These are phyloP conservation scores for Coprinopsis marcescibilis DNA, from an alignment of 768 basidiomycete genomes.

Conservation along the genomic window DNA sequence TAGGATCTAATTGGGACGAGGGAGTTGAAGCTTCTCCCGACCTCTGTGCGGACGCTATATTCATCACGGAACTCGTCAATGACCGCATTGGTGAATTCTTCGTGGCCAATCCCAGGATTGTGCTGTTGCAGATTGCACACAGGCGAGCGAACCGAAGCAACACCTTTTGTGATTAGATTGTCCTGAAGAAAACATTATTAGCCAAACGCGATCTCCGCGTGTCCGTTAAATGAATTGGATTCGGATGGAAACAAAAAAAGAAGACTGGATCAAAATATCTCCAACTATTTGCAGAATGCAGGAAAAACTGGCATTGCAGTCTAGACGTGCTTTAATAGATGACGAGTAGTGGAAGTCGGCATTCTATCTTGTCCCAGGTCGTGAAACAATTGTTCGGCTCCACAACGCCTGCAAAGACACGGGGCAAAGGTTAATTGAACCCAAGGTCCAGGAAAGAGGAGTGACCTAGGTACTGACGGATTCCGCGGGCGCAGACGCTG, in stretches of 20 bases:
- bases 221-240: too few species aligned
- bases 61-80: constrained; percentile 58
- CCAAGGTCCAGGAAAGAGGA: too few species aligned
- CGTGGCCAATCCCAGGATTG: constrained; percentile 50
- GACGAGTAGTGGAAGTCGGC: too few species aligned
- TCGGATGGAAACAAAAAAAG: not conserved
- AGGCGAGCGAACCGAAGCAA: constrained; percentile 88
- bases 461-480: too few species aligned
- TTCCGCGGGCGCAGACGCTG: too few species aligned
- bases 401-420: too few species aligned
- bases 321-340: too few species aligned
- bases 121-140: constrained; percentile 76
- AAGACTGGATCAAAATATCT: too few species aligned
- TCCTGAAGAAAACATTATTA: constrained; percentile 37
- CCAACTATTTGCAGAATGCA: too few species aligned
- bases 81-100: constrained; percentile 65
- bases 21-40: constrained; percentile 13
- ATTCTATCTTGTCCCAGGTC: too few species aligned
- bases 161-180: constrained; percentile 77
- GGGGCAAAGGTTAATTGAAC: too few species aligned
- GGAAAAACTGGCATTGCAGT: not conserved
- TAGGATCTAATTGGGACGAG: not conserved
- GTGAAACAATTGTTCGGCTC: too few species aligned
- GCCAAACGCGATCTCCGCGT: not conserved
- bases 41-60: constrained; percentile 37